Evolutionary conservation across 805 yeast species (phyloP), one percentile per base, ranked within the genome.

Genomic region (Lipomyces yamadae): DNA sequence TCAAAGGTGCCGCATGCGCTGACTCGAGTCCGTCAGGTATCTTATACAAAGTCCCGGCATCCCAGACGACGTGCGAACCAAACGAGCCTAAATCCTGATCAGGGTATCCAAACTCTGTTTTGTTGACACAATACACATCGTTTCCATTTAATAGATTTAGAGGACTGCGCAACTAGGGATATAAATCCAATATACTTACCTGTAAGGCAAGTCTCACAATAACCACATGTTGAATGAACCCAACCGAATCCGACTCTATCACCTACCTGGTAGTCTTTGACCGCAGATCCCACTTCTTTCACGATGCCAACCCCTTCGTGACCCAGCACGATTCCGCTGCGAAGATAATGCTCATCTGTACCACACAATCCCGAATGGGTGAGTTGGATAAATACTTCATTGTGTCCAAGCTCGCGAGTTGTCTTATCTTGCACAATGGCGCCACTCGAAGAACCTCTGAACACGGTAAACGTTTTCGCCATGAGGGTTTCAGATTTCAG

Each of bases 1-100:
- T 78, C 78, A 87, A 77, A 67, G 90, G 89, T 4, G 89, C 90
- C 42, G 84, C 88, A 30, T 79, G 78, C 48, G 78, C 82, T 56
- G 84, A 78, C 56, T 81, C 78, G 55, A 84, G 71, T 8, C 72
- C 75, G 7, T 82, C 83, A 55, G 90, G 90, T 60, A 87, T 83
- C 54, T 85, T 85, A 78, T 86, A 82, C 0, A 81, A 85, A 74
- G 84, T 83, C 66, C 81, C 80, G 75, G 85, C 88, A 76, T 85
- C 81, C 60, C 84, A 83, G 74, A 88, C 81, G 50, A 84, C 78
- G 76, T 84, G 86, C 56, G 61, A 58, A 10, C 42, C 42, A n/a
- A 58, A 39, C n/a, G 54, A 37, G 42, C 61, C 61, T 24, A 42
- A 11, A 30, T 58, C 61, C n/a, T 32, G 24, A 33, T 58, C 61